phyloP scores from a whole-genome alignment of 805 yeast species.

The Candida qinlingensis region DNA sequence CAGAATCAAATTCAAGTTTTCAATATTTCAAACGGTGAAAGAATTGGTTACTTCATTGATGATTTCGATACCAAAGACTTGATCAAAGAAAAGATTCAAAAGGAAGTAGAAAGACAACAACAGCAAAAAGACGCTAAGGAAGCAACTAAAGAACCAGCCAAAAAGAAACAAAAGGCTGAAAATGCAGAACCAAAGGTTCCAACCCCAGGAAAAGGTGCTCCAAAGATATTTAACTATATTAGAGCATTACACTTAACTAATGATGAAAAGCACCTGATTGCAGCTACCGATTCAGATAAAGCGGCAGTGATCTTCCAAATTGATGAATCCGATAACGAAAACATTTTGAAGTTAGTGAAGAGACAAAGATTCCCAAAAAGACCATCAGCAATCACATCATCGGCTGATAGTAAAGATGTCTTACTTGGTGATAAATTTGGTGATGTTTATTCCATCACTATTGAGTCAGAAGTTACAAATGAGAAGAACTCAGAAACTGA shows the following conservation, averaged over 20 bases:
- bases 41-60: constrained; percentile 62
- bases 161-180: constrained; percentile 31
- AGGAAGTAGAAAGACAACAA: constrained; percentile 28
- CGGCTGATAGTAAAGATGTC: constrained; percentile 51
- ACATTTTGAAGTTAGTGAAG: constrained; percentile 46
- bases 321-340: constrained; percentile 19
- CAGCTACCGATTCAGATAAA: constrained; percentile 80
- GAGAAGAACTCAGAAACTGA: constrained; percentile 39
- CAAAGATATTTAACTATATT: constrained; percentile 60
- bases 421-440: constrained; percentile 94
- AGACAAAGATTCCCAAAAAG: constrained; percentile 85
- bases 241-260: constrained; percentile 54
- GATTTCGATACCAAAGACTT: constrained; percentile 42
- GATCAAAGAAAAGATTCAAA: constrained; percentile 41
- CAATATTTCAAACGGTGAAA: constrained; percentile 31
- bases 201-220: constrained; percentile 64
- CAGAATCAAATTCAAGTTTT: constrained; percentile 57
- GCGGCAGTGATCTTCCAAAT: constrained; percentile 59
- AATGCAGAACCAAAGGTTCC: constrained; percentile 47
- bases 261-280: constrained; percentile 51
- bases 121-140: constrained; percentile 19
- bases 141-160: constrained; percentile 16
- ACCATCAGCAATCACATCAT: constrained; percentile 80
- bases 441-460: constrained; percentile 69
- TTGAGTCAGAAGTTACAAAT: constrained; percentile 32